Conservation (phyloP, 768 basidiomycete genomes). For the Chiua virens region DNA sequence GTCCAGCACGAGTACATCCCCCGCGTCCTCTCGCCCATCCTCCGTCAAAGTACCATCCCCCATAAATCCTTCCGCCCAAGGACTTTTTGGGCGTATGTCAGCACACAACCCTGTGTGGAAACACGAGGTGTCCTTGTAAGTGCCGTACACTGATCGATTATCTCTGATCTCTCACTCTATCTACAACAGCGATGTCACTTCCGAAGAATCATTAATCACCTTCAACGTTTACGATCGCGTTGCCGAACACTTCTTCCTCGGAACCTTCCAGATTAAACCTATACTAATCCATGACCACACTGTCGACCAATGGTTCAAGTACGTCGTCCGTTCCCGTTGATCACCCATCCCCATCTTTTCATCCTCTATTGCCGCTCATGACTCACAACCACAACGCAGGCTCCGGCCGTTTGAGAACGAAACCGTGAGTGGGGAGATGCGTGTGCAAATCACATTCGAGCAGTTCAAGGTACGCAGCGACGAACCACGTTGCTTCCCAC, state of each 20-base stretch:
- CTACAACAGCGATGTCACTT: conserved; percentile 88
- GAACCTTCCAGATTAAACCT: conserved; percentile 89
- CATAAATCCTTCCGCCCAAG: conserved; percentile 31
- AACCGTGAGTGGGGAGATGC: conserved; percentile 87
- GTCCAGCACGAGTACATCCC: conserved; percentile 44
- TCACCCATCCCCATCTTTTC: conserved; percentile 10
- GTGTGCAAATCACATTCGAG: conserved; percentile 92
- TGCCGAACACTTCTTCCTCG: conserved; percentile 85
- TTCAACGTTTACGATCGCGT: conserved; percentile 91
- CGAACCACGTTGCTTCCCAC: conserved; percentile 22
- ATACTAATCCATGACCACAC: conserved; percentile 89
- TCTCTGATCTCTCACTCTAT: conserved; percentile 20
- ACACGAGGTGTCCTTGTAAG: conserved; percentile 97
- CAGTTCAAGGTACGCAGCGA: conserved; percentile 67
- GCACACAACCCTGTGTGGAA: conserved; percentile 97
- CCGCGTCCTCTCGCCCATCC: conserved; percentile 41
- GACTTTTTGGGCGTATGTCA: conserved; percentile 63
- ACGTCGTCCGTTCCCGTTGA: conserved; percentile 36
- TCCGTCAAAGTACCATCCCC: conserved; percentile 38
- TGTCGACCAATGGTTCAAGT: conserved; percentile 98
- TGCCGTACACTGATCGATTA: conserved; percentile 20
- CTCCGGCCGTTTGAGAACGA: conserved; percentile 78
- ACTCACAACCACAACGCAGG: conserved; percentile 38
- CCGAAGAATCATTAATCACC: conserved; percentile 77
- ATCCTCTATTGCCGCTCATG: conserved; percentile 9